These are phyloP conservation scores for Craterostigma plantagineum DNA, from an alignment of 257 asterid genomes.

Conservation along the genomic window DNA sequence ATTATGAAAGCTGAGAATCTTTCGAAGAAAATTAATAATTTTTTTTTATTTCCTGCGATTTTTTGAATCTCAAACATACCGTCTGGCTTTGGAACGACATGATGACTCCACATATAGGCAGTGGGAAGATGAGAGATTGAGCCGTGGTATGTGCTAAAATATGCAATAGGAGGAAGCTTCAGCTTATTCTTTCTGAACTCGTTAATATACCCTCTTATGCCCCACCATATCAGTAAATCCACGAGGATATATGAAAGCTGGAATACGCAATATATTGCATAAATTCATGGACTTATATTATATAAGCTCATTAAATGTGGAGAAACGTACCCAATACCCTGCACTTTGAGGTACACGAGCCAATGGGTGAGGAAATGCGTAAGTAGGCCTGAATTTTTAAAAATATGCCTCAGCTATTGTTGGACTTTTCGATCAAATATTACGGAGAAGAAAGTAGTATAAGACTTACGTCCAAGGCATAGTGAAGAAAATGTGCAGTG, in stretches of 20 bases:
- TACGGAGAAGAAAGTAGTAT: background rate
- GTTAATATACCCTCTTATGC: slow-evolving; percentile 78
- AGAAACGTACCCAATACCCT: slow-evolving; percentile 75
- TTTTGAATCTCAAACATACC: slow-evolving; percentile 37
- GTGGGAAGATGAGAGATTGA: slow-evolving; percentile 97
- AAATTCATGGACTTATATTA: too few species aligned
- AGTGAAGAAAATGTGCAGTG: slow-evolving; percentile 94
- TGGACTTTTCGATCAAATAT: background rate
- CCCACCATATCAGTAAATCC: slow-evolving; percentile 98
- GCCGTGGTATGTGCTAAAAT: slow-evolving; percentile 86
- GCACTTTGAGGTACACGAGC: slow-evolving; percentile 99
- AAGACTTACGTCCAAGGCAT: slow-evolving; percentile 99
- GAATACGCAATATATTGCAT: slow-evolving; percentile 13
- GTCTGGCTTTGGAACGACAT: slow-evolving; percentile 81
- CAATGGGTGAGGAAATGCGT: slow-evolving; percentile 93
- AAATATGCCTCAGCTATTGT: background rate
- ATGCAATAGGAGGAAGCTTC: slow-evolving; percentile 86
- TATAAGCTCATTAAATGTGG: too few species aligned
- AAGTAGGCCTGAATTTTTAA: slow-evolving; percentile 70
- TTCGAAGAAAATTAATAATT: too few species aligned
- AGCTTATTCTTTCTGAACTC: slow-evolving; percentile 85
- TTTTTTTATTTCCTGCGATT: too few species aligned
- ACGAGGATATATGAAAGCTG: slow-evolving; percentile 90
- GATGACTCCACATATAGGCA: slow-evolving; percentile 97
- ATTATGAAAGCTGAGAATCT: too few species aligned